Evolutionary conservation across 2,329 filamentous ascomycete genomes (phyloP).

Genomic region (Venturia effusa): DNA sequence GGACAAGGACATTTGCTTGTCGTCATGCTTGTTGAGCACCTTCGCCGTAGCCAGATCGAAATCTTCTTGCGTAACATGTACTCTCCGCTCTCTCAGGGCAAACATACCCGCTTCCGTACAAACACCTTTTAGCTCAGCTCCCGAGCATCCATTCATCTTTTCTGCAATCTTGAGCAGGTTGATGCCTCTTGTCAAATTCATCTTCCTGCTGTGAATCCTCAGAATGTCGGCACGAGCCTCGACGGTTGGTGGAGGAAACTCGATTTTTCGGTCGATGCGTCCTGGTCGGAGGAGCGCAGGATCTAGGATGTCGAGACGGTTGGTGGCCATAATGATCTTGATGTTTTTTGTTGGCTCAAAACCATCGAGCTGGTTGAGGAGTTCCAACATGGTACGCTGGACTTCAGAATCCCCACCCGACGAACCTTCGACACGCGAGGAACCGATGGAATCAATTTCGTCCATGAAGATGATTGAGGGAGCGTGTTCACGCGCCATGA

Average conservation of each 20-base stretch:
- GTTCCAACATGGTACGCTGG: constrained; percentile 95
- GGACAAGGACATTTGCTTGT: constrained; percentile 86
- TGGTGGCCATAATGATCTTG: constrained; percentile 99
- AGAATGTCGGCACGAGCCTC: constrained; percentile 96
- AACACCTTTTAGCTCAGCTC: constrained; percentile 95
- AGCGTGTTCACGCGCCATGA: constrained; percentile 97
- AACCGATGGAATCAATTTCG: constrained; percentile 98
- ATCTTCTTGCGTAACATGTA: constrained; percentile 98
- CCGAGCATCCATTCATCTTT: constrained; percentile 99
- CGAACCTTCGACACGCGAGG: constrained; percentile 89
- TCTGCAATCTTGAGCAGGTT: constrained; percentile 97
- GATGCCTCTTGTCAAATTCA: constrained; percentile 97
- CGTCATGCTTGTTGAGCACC: constrained; percentile 98
- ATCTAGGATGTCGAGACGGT: constrained; percentile 93
- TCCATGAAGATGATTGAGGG: constrained; percentile 99
- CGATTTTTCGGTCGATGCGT: constrained; percentile 96
- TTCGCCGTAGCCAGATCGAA: constrained; percentile 98
- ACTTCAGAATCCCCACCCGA: constrained; percentile 96
- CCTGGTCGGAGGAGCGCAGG: constrained; percentile 91
- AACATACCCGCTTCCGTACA: constrained; percentile 99
- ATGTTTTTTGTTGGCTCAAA: constrained; percentile 99
- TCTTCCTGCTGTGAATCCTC: constrained; percentile 92
- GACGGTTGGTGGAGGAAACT: constrained; percentile 93
- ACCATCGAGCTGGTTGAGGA: constrained; percentile 95
- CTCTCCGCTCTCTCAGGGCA: constrained; percentile 83